Percentiles rank a stretch among this genome's conserved stretches.
phyloP scores from a whole-genome alignment of 2,329 filamentous ascomycete species.

The Rosellinia necatrix region DNA sequence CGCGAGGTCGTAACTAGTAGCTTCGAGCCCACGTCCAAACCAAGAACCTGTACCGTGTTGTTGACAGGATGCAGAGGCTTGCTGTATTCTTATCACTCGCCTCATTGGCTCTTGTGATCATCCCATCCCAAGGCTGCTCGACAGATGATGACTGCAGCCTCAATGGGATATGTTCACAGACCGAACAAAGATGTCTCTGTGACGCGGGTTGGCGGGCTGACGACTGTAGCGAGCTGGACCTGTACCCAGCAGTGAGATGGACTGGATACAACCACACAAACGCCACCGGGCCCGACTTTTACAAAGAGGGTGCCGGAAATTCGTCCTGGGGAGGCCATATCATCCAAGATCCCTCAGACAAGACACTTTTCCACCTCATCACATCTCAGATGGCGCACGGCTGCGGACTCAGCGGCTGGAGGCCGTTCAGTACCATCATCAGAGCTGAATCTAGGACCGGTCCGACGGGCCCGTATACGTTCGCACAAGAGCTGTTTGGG shows the following conservation, averaged over 20 bases:
- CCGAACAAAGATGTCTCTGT: constrained; percentile 31
- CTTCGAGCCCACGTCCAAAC: neutral
- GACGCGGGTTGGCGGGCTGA: constrained; percentile 50
- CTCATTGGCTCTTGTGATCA: neutral
- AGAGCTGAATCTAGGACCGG: constrained; percentile 51
- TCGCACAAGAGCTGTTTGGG: constrained; percentile 45
- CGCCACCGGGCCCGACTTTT: constrained; percentile 34
- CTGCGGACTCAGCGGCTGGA: constrained; percentile 54
- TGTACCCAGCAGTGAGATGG: constrained; percentile 46
- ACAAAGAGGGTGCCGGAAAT: constrained; percentile 39
- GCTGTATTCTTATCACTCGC: neutral
- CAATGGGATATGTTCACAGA: constrained; percentile 43
- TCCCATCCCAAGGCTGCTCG: constrained; percentile 18
- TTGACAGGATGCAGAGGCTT: neutral
- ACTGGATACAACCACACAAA: constrained; percentile 54
- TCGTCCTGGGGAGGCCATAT: constrained; percentile 56
- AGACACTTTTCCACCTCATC: constrained; percentile 49
- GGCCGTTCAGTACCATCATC: constrained; percentile 50
- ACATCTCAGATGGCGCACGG: constrained; percentile 50
- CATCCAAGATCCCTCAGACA: constrained; percentile 47
- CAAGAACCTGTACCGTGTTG: neutral
- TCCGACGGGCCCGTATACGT: constrained; percentile 50
- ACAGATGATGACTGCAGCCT: constrained; percentile 44
- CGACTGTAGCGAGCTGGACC: constrained; percentile 52
- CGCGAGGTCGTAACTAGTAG: neutral